phyloP scores from a whole-genome alignment of 108 stramenopile species.

The Cyclostephanos tholiformis region DNA sequence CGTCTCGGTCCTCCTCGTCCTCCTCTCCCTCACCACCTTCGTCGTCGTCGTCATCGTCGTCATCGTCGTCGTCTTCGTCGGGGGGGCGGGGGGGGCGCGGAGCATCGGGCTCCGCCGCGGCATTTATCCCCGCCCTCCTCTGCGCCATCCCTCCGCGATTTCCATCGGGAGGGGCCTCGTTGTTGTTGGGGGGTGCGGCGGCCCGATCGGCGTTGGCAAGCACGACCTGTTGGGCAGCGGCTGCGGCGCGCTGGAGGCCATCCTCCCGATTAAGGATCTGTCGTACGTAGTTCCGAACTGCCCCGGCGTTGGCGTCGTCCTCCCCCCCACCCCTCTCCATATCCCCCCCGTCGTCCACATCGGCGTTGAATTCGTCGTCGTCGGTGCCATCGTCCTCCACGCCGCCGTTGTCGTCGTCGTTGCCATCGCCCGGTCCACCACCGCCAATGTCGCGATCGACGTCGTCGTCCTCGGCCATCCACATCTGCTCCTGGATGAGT shows the following conservation, averaged over 20 bases:
- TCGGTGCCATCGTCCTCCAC: conserved; percentile 6
- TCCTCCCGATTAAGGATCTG: conserved; percentile 32
- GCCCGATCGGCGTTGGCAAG: conserved; percentile 19
- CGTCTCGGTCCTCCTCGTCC: conserved; percentile 29
- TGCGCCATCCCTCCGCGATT: conserved; percentile 10
- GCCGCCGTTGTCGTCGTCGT: conserved; percentile 36
- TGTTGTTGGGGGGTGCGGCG: conserved; percentile 16
- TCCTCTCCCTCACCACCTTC: conserved; percentile 17
- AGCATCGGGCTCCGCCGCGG: too few species aligned
- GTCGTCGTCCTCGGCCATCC: conserved; percentile 44
- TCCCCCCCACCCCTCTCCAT: too few species aligned
- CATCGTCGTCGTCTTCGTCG: conserved; percentile 5
- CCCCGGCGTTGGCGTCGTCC: conserved; percentile 24
- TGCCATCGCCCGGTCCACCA: conserved; percentile 25
- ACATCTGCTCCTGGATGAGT: conserved; percentile 39
- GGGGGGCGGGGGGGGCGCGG: not conserved
- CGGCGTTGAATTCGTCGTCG: conserved; percentile 9
- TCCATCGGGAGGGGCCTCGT: not conserved
- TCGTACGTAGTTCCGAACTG: conserved; percentile 32
- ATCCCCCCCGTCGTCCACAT: not conserved
- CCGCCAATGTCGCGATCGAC: conserved; percentile 8
- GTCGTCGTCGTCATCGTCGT: conserved; percentile 16
- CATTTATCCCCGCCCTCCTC: conserved; percentile 5
- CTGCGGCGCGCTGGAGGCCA: not conserved
- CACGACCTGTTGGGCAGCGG: conserved; percentile 16